A percentile compares a stretch with the other conserved stretches of the same genome.
Conservation (phyloP, 495 filamentous ascomycete genomes). For the Penicillium desertorum region DNA sequence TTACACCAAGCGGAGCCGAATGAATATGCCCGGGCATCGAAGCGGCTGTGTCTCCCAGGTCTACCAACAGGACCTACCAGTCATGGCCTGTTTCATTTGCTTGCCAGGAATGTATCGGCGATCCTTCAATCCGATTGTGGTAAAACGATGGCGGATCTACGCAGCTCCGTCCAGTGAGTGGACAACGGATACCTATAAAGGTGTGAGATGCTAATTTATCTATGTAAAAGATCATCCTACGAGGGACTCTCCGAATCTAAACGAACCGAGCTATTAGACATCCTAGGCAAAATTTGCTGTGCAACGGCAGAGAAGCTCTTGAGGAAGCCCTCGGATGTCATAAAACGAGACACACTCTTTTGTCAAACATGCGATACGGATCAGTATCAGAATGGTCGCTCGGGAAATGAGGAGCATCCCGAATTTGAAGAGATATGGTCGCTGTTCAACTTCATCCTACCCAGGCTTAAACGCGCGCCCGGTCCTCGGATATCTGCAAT, state of each 20-base stretch:
- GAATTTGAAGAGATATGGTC: constrained; percentile 49
- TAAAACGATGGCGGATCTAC: constrained; percentile 27
- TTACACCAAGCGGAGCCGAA: constrained; percentile 11
- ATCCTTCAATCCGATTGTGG: constrained; percentile 21
- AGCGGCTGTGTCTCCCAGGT: constrained; percentile 30
- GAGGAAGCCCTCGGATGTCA: constrained; percentile 17
- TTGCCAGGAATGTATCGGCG: constrained; percentile 21
- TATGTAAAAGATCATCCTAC: constrained; percentile 26
- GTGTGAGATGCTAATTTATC: constrained; percentile 12
- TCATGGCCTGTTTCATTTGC: constrained; percentile 18
- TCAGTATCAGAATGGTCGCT: constrained; percentile 15
- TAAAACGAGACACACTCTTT: constrained; percentile 26
- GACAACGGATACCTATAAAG: background rate
- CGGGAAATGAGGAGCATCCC: constrained; percentile 23
- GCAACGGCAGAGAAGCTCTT: constrained; percentile 34
- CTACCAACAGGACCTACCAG: constrained; percentile 1
- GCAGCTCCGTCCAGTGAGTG: constrained; percentile 35
- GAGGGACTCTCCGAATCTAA: constrained; percentile 27
- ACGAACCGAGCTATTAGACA: constrained; percentile 35
- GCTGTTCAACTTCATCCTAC: constrained; percentile 56
- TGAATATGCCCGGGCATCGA: constrained; percentile 22
- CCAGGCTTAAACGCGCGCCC: constrained; percentile 57
- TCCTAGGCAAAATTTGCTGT: constrained; percentile 47
- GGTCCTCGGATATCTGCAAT: constrained; percentile 70
- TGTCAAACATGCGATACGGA: constrained; percentile 42